Conservation (phyloP, 306 rosid genomes). For the Ochetophila trinervis region DNA sequence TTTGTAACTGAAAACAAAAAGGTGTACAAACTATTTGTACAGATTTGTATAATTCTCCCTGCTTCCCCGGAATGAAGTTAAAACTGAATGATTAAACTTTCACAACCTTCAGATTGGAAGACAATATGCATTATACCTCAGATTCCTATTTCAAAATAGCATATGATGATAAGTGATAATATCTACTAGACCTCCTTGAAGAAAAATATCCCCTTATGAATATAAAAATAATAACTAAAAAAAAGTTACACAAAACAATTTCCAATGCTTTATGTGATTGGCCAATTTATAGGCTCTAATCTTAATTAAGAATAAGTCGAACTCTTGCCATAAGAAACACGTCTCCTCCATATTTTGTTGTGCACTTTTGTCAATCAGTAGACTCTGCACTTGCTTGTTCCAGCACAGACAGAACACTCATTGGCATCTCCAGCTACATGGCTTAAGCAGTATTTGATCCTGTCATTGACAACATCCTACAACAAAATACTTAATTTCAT, state of each 20-base stretch:
- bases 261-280: not conserved
- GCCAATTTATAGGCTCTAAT: not conserved
- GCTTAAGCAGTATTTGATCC: conserved; percentile 74
- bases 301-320: not conserved
- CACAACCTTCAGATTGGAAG: not conserved
- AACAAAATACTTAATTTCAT: conserved; percentile 26
- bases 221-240: too few species aligned
- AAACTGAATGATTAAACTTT: not conserved
- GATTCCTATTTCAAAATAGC: not conserved
- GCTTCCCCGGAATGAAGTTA: too few species aligned
- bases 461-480: conserved; percentile 85
- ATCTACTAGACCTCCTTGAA: not conserved
- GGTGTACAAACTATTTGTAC: not conserved
- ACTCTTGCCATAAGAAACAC: not conserved
- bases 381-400: conserved; percentile 77
- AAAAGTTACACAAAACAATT: too few species aligned
- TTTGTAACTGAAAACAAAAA: not conserved
- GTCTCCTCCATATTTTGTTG: not conserved
- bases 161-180: not conserved
- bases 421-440: conserved; percentile 72
- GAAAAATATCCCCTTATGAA: not conserved
- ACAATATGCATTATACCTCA: not conserved
- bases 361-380: conserved; percentile 23
- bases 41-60: not conserved
- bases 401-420: conserved; percentile 78